Conservation (phyloP, 164 flowering plant genomes). For the Magnolia officinalis region DNA sequence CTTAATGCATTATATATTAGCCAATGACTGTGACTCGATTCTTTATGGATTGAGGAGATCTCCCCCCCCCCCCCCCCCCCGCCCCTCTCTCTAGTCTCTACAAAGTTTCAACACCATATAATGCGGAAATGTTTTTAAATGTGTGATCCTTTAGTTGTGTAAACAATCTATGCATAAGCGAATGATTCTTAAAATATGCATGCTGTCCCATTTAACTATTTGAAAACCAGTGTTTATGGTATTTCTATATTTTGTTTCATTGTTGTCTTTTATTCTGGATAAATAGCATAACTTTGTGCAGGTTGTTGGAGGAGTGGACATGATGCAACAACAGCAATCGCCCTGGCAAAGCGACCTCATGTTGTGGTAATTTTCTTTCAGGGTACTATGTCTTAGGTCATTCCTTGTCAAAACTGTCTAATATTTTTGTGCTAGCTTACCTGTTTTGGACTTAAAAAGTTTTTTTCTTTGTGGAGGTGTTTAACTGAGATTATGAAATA, state of each 20-base stretch:
- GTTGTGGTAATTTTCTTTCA: slow-evolving; percentile 46
- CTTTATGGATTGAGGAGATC: too few relatives aligned
- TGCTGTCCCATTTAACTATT: too few relatives aligned
- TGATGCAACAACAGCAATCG: slow-evolving; percentile 53
- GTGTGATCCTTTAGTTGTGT: too few relatives aligned
- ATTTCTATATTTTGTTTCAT: neutral
- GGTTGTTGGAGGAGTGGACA: slow-evolving; percentile 91
- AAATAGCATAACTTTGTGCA: slow-evolving; percentile 21
- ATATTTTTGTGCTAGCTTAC: neutral
- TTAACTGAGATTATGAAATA: neutral
- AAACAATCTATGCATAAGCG: neutral
- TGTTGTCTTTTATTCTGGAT: neutral
- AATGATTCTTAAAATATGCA: neutral
- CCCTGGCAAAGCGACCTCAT: slow-evolving; percentile 77
- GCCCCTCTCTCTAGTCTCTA: too few relatives aligned
- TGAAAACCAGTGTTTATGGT: too few relatives aligned
- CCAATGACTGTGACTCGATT: too few relatives aligned
- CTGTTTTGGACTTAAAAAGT: neutral
- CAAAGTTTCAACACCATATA: too few relatives aligned
- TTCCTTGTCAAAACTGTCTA: neutral
- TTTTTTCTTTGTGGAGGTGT: neutral
- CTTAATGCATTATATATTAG: too few relatives aligned
- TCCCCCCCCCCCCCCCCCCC: too few relatives aligned
- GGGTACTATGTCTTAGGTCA: neutral
- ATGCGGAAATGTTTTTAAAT: too few relatives aligned